Conservation (phyloP, 192 early-diverging fungal species). For the Pilobolus umbonatus region DNA sequence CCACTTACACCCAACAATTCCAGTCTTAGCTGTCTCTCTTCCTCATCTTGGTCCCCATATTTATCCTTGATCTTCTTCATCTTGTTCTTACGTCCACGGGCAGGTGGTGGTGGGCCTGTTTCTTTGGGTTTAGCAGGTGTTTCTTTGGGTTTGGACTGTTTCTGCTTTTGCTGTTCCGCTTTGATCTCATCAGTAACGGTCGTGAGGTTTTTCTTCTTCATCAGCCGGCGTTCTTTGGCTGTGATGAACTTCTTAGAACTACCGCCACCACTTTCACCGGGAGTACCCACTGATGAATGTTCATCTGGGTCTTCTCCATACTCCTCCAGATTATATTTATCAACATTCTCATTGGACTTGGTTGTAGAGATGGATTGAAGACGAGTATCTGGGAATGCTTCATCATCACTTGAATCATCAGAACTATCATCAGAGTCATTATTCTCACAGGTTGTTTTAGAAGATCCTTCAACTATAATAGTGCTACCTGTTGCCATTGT, state of each 20-base stretch:
- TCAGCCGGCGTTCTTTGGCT: constrained; percentile 80
- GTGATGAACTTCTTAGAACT: constrained; percentile 47
- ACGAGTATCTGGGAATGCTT: constrained; percentile 53
- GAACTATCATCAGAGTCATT: constrained; percentile 21
- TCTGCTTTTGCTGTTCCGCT: constrained; percentile 1
- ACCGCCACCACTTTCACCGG: background rate
- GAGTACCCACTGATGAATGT: constrained; percentile 5
- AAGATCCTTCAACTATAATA: too few relatives aligned
- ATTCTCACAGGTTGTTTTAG: too few relatives aligned
- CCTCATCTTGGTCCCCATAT: constrained; percentile 94
- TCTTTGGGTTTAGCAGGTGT: constrained; percentile 10
- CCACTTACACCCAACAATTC: constrained; percentile 68
- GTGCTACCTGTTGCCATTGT: too few relatives aligned
- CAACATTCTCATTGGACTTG: background rate
- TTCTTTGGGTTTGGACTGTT: constrained; percentile 24
- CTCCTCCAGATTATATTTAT: constrained; percentile 50
- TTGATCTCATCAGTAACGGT: constrained; percentile 14
- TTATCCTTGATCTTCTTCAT: constrained; percentile 89
- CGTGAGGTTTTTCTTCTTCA: constrained; percentile 58
- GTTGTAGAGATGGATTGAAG: constrained; percentile 17
- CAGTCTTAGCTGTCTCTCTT: constrained; percentile 80
- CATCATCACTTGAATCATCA: constrained; percentile 30
- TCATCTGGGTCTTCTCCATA: constrained; percentile 50
- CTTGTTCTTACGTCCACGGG: constrained; percentile 87
- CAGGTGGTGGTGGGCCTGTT: constrained; percentile 20